Evolutionary conservation across 2,329 filamentous ascomycete species (phyloP), one percentile per base, ranked within the genome.

Genomic region (Elsinoe necatrix): DNA sequence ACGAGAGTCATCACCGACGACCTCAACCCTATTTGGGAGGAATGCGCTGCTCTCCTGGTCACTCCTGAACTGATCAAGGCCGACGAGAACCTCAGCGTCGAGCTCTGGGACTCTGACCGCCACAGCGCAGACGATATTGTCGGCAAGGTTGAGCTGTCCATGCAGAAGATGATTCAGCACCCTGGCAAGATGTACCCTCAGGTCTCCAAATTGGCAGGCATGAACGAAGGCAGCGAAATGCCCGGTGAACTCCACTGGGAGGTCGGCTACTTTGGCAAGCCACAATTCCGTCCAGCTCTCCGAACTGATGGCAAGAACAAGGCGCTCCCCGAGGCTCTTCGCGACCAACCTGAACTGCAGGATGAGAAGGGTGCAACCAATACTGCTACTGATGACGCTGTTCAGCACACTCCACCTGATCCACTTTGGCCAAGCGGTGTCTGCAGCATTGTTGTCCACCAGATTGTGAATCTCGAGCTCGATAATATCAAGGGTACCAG

Each of bases 1-100:
- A 97, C 93, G 1, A 84, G 93, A 48, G 91, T 97, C 54, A 96
- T 97, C 61, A 89, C 92, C 54, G 92, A 97, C 66, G 87, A 96
- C 63, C 79, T 95, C 56, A 95, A 97, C 66, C 93, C 93, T 0
- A 79, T 95, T 3, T 97, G 95, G 76, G 87, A 93, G 65, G 93
- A 97, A 72, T 87, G 83, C 1, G 84, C 88, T 42, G 90, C 89
- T 39, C 77, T 97, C 16, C 75, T 96, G 14, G 88, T 98, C 4
- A 95, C 88, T 0, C 81, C 88, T 0, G 91, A 96, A 61, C 78
- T 95, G 55, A 89, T 97, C 75, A 95, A 93, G 71, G 92, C 87
- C 0, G 86, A 96, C 61, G 93, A 98, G 72, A 89, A 93, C 67
- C 78, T 97, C 3, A 92, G 89, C 8, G 84, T 97, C 61, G 92